Evolutionary conservation across 306 rosid genomes (phyloP).

Genomic region (Betula pendula): DNA sequence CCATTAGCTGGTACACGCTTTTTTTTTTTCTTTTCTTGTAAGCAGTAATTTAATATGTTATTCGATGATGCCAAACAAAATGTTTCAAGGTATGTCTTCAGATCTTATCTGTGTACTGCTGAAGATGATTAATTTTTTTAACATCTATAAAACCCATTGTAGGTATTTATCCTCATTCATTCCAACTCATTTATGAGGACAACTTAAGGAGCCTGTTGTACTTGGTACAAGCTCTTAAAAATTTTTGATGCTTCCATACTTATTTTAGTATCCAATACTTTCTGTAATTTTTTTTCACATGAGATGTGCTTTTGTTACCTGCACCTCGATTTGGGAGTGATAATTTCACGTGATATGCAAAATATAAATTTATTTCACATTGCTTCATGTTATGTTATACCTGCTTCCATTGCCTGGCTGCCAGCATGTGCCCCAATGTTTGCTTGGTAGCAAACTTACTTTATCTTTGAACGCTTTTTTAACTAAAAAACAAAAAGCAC

Average conservation of each 20-base stretch:
- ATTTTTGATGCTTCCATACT: no score
- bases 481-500: no score
- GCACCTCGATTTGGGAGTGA: not conserved
- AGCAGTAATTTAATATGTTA: not conserved
- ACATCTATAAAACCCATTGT: not conserved
- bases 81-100: not conserved
- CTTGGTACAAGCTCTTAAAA: no score
- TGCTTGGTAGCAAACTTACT: no score
- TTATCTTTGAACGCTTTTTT: no score
- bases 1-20: not conserved
- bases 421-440: not conserved
- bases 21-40: not conserved
- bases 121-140: not conserved
- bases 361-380: not conserved
- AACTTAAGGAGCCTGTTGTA: not conserved
- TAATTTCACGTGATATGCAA: not conserved
- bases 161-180: not conserved
- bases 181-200: conserved; percentile 1
- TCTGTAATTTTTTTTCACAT: no score
- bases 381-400: not conserved
- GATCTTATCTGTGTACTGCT: not conserved
- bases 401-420: not conserved
- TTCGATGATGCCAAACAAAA: not conserved
- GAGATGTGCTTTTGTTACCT: not conserved
- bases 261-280: no score